Evolutionary conservation across 192 early-diverging fungal species (phyloP).

Genomic region (Pilaira anomala): DNA sequence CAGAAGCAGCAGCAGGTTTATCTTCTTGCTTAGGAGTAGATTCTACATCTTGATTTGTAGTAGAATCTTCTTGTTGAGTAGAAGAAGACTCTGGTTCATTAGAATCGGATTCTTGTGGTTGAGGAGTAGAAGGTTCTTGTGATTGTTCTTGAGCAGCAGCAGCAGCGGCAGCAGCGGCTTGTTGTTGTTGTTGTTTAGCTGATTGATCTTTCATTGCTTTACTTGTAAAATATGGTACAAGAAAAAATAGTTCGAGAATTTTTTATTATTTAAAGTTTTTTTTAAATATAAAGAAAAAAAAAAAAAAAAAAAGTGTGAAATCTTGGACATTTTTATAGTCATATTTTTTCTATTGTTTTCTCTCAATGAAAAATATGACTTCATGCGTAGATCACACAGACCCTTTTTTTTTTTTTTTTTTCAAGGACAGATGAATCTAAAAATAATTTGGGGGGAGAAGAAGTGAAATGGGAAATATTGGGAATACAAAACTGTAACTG

Average conservation of each 20-base stretch:
- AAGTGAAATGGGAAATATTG: too few species aligned
- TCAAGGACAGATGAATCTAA: neutral
- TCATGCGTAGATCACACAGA: neutral
- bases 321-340: neutral
- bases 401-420: neutral
- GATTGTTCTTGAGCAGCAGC: neutral
- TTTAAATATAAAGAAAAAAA: neutral
- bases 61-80: neutral
- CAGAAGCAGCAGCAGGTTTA: neutral
- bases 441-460: too few species aligned
- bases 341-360: neutral
- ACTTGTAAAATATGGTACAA: constrained; percentile 7
- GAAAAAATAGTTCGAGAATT: constrained; percentile 16
- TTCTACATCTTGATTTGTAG: neutral
- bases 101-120: neutral
- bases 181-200: neutral
- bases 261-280: neutral
- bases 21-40: too few species aligned
- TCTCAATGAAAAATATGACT: neutral
- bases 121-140: too few species aligned
- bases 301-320: neutral
- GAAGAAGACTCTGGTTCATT: neutral
- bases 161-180: neutral
- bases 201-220: constrained; percentile 7
- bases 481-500: too few species aligned